A percentile compares a stretch with the other conserved stretches of the same genome.
Conservation (phyloP, 1,284 basidiomycete species). For the Cutaneotrichosporon cavernicola region DNA sequence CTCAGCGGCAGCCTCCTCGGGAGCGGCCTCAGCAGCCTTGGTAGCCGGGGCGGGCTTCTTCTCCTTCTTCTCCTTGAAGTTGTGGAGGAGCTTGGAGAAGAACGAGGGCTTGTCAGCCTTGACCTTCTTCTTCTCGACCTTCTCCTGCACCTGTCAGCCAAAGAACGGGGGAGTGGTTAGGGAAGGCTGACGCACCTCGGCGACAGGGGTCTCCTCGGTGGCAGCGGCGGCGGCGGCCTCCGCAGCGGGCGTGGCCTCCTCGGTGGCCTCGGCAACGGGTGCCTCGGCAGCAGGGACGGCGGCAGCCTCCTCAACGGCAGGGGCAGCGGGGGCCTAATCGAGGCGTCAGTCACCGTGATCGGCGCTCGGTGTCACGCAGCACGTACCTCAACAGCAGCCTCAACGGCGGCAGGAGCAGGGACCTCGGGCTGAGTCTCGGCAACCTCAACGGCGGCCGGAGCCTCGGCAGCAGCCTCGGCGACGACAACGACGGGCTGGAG, state of each 20-base stretch:
- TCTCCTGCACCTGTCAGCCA: slow-evolving; percentile 5
- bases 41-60: slow-evolving; percentile 20
- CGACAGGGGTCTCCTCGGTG: slow-evolving; percentile 26
- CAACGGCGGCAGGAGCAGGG: slow-evolving; percentile 17
- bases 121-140: slow-evolving; percentile 28
- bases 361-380: neutral
- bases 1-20: slow-evolving; percentile 13
- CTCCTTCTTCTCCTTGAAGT: slow-evolving; percentile 24
- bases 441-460: slow-evolving; percentile 26
- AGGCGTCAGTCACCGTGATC: slow-evolving; percentile 2
- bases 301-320: slow-evolving; percentile 14
- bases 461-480: slow-evolving; percentile 11
- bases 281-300: slow-evolving; percentile 31
- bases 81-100: slow-evolving; percentile 26
- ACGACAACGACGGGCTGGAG: slow-evolving; percentile 12
- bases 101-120: slow-evolving; percentile 28
- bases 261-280: slow-evolving; percentile 37
- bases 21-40: slow-evolving; percentile 12
- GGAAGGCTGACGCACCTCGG: slow-evolving; percentile 13
- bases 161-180: neutral
- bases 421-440: slow-evolving; percentile 14
- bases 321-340: slow-evolving; percentile 6
- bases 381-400: slow-evolving; percentile 12
- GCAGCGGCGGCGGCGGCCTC: slow-evolving; percentile 12
- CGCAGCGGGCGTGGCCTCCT: slow-evolving; percentile 28